Conservation (phyloP, 2,329 filamentous ascomycete genomes). For the Botrytis elliptica region DNA sequence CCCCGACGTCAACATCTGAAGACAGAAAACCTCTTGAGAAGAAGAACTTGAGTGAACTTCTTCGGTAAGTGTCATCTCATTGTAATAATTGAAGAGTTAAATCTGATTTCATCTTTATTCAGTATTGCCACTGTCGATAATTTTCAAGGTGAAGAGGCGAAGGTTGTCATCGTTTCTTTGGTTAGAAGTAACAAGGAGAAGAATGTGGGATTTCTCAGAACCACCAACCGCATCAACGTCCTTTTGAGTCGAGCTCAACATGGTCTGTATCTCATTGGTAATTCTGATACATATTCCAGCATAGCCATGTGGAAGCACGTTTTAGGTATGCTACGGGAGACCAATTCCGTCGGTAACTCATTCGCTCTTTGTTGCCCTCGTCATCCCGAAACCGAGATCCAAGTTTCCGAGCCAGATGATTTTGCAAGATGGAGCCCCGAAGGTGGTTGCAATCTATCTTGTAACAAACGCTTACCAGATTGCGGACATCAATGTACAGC, state of each 20-base stretch:
- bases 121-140: slow-evolving; percentile 65
- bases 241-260: slow-evolving; percentile 65
- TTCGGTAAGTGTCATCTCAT: slow-evolving; percentile 26
- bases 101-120: neutral
- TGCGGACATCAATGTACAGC: slow-evolving; percentile 51
- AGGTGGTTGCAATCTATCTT: slow-evolving; percentile 47
- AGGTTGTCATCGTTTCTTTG: slow-evolving; percentile 67
- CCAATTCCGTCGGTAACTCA: slow-evolving; percentile 48
- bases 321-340: slow-evolving; percentile 48
- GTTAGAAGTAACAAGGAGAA: slow-evolving; percentile 64
- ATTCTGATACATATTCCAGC: slow-evolving; percentile 54
- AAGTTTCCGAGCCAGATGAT: slow-evolving; percentile 28
- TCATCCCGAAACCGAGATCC: slow-evolving; percentile 49
- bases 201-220: slow-evolving; percentile 64
- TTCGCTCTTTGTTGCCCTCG: slow-evolving; percentile 60
- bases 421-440: slow-evolving; percentile 52
- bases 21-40: slow-evolving; percentile 24
- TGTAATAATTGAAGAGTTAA: neutral
- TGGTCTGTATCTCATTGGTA: slow-evolving; percentile 71
- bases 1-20: neutral
- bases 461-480: slow-evolving; percentile 33
- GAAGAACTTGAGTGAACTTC: slow-evolving; percentile 32
- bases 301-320: slow-evolving; percentile 65
- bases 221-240: slow-evolving; percentile 68
- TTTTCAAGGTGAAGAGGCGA: slow-evolving; percentile 68